phyloP scores from a whole-genome alignment of 352 stramenopile species.

The Phytophthora cryptogea region DNA sequence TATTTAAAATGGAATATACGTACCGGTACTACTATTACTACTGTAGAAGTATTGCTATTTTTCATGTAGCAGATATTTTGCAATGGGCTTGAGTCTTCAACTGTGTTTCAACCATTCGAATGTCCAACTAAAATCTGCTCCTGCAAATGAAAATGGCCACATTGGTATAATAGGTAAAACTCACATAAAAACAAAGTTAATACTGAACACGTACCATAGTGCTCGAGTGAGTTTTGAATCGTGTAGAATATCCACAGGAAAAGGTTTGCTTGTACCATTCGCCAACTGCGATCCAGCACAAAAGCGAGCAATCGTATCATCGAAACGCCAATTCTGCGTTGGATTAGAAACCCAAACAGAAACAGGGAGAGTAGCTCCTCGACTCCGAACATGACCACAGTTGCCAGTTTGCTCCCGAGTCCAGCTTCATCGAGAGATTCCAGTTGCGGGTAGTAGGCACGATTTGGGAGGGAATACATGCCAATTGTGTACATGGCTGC shows the following conservation, averaged over 20 bases:
- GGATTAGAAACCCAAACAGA: conserved; percentile 15
- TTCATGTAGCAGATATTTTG: no score
- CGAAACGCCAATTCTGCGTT: conserved; percentile 18
- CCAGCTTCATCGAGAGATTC: conserved; percentile 9
- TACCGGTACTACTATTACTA: no score
- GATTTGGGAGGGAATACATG: conserved; percentile 37
- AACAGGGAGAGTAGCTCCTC: conserved; percentile 27
- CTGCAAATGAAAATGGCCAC: not conserved
- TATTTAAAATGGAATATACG: no score
- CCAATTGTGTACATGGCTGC: conserved; percentile 30
- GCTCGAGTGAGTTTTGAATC: conserved; percentile 31
- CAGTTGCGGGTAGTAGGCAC: conserved; percentile 33
- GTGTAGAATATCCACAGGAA: conserved; percentile 42
- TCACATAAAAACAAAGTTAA: not conserved
- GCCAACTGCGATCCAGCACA: conserved; percentile 36
- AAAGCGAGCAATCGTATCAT: conserved; percentile 31
- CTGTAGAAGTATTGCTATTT: no score
- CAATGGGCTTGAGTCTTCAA: not conserved
- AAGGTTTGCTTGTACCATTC: conserved; percentile 41
- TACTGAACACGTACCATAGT: conserved; percentile 15
- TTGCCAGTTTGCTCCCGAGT: conserved; percentile 14
- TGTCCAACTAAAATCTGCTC: not conserved
- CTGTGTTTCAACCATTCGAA: not conserved
- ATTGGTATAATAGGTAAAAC: not conserved
- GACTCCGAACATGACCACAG: conserved; percentile 28